These are phyloP conservation scores for Diaporthe vexans DNA, from an alignment of 2,329 filamentous ascomycete species.

Conservation along the genomic window DNA sequence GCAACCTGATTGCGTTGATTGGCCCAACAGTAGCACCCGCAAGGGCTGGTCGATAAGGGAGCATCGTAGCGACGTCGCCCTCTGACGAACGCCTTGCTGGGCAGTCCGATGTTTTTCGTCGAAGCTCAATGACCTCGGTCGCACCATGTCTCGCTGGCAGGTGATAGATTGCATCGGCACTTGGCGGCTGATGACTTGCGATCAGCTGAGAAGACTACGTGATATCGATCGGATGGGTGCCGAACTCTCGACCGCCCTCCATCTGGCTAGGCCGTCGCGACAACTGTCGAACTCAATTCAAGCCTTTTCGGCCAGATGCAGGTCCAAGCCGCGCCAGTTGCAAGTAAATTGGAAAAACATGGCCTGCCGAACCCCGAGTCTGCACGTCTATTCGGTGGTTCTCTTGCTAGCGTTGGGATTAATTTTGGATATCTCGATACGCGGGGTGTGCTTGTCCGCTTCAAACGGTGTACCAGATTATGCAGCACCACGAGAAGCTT, in stretches of 20 bases:
- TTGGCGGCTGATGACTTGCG: constrained; percentile 13
- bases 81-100: constrained; percentile 13
- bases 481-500: constrained; percentile 18
- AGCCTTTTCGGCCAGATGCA: not conserved
- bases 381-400: constrained; percentile 37
- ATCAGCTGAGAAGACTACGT: not conserved
- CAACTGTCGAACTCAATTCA: not conserved
- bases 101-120: constrained; percentile 11
- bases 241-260: not conserved
- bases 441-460: constrained; percentile 5
- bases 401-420: not conserved
- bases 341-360: constrained; percentile 10
- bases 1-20: constrained; percentile 8
- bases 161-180: constrained; percentile 8
- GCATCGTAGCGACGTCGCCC: constrained; percentile 18
- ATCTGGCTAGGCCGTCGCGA: constrained; percentile 4
- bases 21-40: constrained; percentile 5
- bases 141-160: constrained; percentile 24
- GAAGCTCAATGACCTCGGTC: not conserved
- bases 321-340: not conserved
- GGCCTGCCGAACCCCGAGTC: constrained; percentile 18
- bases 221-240: not conserved
- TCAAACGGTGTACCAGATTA: not conserved
- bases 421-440: constrained; percentile 10
- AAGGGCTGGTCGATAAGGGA: constrained; percentile 21